Percentiles rank a stretch among this genome's conserved stretches.
phyloP scores from a whole-genome alignment of 345 rosid species.

The Geranium rotundifolium region DNA sequence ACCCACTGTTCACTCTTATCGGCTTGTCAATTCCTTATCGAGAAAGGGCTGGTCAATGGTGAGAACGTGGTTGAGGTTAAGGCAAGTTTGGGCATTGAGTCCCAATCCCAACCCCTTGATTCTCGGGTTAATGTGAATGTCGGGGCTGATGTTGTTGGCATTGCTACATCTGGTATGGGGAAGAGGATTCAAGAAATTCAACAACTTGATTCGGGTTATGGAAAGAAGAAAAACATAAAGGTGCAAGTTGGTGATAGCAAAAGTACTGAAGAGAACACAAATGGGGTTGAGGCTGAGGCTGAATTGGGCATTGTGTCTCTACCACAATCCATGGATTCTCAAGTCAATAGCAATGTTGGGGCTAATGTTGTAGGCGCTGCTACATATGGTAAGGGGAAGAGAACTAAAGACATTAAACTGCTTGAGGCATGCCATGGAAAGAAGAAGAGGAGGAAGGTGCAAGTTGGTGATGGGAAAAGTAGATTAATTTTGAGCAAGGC shows the following conservation, averaged over 20 bases:
- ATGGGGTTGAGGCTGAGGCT: neutral
- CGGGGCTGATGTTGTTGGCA: no score
- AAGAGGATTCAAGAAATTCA: neutral
- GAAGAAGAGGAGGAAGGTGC: conserved; percentile 41
- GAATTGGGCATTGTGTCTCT: no score
- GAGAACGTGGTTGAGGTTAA: neutral
- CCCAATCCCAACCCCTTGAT: no score
- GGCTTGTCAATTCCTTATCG: conserved; percentile 31
- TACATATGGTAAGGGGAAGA: neutral
- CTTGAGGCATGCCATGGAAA: neutral
- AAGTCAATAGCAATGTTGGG: neutral
- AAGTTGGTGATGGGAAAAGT: conserved; percentile 20
- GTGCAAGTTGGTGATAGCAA: no score
- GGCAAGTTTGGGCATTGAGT: no score
- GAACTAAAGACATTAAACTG: neutral
- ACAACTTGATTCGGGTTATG: no score
- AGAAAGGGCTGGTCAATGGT: neutral
- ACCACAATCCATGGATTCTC: no score
- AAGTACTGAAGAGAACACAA: no score
- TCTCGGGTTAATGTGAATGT: no score
- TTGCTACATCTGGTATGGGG: neutral
- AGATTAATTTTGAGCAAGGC: conserved; percentile 13
- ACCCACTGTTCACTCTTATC: conserved; percentile 25
- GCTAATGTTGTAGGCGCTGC: neutral
- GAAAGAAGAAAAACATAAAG: no score